Conservation (phyloP, 108 stramenopile genomes). For the Cylindrotheca fusiformis region DNA sequence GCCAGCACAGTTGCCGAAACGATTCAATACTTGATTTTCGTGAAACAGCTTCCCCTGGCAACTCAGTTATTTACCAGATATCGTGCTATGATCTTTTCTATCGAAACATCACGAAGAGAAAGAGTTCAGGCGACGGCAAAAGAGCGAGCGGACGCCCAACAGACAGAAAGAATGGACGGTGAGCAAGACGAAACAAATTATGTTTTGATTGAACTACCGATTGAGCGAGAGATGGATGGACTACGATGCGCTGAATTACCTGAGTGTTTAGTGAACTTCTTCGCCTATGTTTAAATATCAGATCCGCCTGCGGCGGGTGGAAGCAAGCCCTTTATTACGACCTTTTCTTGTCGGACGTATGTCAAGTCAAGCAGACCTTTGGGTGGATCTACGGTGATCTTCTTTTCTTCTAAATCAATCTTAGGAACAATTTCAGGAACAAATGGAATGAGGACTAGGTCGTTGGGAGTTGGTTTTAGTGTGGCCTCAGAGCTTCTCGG, state of each 20-base stretch:
- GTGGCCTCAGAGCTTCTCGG: conserved; percentile 23
- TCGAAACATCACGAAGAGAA: conserved; percentile 21
- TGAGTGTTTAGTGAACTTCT: conserved; percentile 18
- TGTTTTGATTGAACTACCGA: conserved; percentile 38
- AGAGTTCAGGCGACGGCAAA: conserved; percentile 19
- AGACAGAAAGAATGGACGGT: conserved; percentile 22
- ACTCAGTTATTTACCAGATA: conserved; percentile 47
- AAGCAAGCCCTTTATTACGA: conserved; percentile 66
- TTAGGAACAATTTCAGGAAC: conserved; percentile 72
- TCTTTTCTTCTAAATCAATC: conserved; percentile 51
- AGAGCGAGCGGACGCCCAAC: conserved; percentile 17
- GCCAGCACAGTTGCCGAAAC: conserved; percentile 58
- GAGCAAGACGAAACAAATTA: conserved; percentile 36
- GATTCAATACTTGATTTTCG: conserved; percentile 56
- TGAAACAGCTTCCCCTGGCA: conserved; percentile 39
- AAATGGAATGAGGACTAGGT: conserved; percentile 74
- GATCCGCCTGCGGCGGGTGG: conserved; percentile 27
- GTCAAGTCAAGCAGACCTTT: conserved; percentile 72
- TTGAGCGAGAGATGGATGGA: conserved; percentile 60
- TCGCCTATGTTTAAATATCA: conserved; percentile 14
- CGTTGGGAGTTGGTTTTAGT: conserved; percentile 31
- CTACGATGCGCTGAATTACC: conserved; percentile 42
- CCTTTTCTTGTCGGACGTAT: conserved; percentile 71
- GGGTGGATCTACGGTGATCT: conserved; percentile 65
- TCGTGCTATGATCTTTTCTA: conserved; percentile 30